Evolutionary conservation across 352 stramenopile genomes (phyloP), one percentile per base, ranked within the genome.

Genomic region (Hyphochytrium catenoides): DNA sequence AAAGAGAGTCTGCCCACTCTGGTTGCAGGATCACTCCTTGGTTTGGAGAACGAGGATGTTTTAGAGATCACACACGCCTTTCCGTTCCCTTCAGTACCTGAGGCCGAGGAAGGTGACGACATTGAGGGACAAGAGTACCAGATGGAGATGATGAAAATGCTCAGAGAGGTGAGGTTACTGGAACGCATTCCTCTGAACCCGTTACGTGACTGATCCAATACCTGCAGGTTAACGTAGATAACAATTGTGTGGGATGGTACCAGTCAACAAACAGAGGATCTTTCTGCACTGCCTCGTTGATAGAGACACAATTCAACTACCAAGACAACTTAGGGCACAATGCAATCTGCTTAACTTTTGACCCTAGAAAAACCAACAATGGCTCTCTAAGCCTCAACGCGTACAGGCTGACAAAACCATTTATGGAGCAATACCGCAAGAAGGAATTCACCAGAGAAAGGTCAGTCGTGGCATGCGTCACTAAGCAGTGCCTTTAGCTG

Each of bases 191-290:
- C n/a, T n/a, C n/a, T n/a, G n/a, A n/a, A n/a, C n/a, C n/a, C n/a
- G n/a, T n/a, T n/a, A n/a, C n/a, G n/a, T n/a, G n/a, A n/a, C n/a
- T 30, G 26, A 30, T n/a, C 12, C 26, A 47, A 19, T 34, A 47
- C 17, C 17, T 34, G 16, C 36, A 48, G 19, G 64, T 95, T 19
- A 94, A 94, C 51, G 90, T 97, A 48, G 88, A 97, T 56, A 96
- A 95, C 62, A 98, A 96, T 59, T 95, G 91, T 54, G 78, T 97
- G 34, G 88, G 90, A 21, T 97, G 87, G 86, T 98, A 98, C 62
- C 83, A 95, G 52, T 94, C 76, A 21, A 91, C 94, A 50, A 76
- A 89, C 52, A 78, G 96, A 47, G 86, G 84, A 14, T 91, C 88
- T 19, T 96, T 95, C 56, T 94, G 76, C 43, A 93, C 83, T 26